Base-by-base conservation (phyloP, 306 rosid species). In the Cucurbita pepo region DNA sequence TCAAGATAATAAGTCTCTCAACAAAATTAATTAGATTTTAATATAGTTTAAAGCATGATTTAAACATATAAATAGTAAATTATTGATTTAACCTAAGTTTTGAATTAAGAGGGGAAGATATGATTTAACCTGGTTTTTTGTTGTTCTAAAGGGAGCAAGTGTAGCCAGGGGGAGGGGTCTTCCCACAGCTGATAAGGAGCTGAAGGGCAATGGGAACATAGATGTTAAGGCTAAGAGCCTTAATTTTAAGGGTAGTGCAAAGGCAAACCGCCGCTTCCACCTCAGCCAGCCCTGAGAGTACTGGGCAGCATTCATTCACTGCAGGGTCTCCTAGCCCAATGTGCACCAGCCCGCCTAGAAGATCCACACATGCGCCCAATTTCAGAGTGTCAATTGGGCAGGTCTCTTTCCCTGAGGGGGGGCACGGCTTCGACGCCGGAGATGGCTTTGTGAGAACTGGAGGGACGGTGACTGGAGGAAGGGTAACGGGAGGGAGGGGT, bases 141-240 rank as follows among this genome's bases (percentile, higher is more conserved):
- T 25, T 11, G 52, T 41, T 78, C 60, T 86, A 94, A 47, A 94
- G 88, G 69, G 96, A 76, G 88, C 99, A 95, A 16, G 99, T 95
- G 90, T 81, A 95, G 74, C 99, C 99, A 81, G 95, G 87, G 78
- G 99, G 97, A 74, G 99, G 99, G 4, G 82, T 75, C 79, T 95
- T 95, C 3, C 99, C 99, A 81, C 99, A 95, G 59, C 95, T 55
- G 16, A 95, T 73, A 14, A 95, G 96, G 16, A 95, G 96, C 85
- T 95, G 96, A 81, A 95, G 90, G 77, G 97, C 97, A 36, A 95
- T 43, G 0, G 99, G 97, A 2, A 95, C 95, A 67, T 71, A 89
- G 6, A 95, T 73, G 38, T 86, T 91, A 55, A 95, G 97, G 81
- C 89, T 88, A n/a, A 95, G 84, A 79, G 85, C 88, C 82, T 95